Conservation (phyloP, 495 filamentous ascomycete species). For the Penicillium bovifimosum region DNA sequence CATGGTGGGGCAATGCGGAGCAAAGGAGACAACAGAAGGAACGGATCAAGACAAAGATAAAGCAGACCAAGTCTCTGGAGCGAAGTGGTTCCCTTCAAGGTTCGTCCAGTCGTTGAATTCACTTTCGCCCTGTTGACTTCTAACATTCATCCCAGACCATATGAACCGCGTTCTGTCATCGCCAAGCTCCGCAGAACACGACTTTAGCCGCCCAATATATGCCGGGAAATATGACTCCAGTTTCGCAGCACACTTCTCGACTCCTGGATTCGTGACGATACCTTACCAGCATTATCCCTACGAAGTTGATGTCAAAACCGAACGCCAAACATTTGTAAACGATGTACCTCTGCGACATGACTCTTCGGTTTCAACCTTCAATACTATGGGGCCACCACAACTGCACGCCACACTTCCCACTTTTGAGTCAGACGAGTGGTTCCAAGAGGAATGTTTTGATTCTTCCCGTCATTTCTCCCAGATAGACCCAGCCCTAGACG, state of each 20-base stretch:
- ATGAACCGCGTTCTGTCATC: conserved; percentile 36
- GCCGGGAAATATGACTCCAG: conserved; percentile 49
- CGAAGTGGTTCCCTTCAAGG: conserved; percentile 54
- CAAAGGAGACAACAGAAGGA: conserved; percentile 84
- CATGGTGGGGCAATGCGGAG: conserved; percentile 95
- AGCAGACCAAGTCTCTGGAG: conserved; percentile 88
- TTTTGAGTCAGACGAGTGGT: conserved; percentile 70
- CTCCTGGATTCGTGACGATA: conserved; percentile 28
- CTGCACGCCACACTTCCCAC: conserved; percentile 56
- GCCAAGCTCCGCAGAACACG: conserved; percentile 65
- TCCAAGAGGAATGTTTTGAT: conserved; percentile 64
- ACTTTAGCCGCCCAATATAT: conserved; percentile 61
- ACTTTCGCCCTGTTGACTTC: background rate
- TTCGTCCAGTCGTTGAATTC: conserved; percentile 7
- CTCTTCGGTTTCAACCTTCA: conserved; percentile 82
- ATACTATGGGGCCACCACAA: conserved; percentile 73
- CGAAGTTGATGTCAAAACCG: conserved; percentile 93
- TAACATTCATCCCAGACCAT: background rate
- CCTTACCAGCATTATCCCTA: conserved; percentile 58
- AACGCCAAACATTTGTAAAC: conserved; percentile 90
- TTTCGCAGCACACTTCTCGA: conserved; percentile 50
- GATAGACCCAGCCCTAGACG: conserved; percentile 28
- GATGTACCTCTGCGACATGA: conserved; percentile 79
- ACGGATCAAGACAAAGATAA: conserved; percentile 92
- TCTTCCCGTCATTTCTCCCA: conserved; percentile 12